Base-by-base conservation (phyloP, 1,284 basidiomycete species). In the Pseudozyma thailandica region DNA sequence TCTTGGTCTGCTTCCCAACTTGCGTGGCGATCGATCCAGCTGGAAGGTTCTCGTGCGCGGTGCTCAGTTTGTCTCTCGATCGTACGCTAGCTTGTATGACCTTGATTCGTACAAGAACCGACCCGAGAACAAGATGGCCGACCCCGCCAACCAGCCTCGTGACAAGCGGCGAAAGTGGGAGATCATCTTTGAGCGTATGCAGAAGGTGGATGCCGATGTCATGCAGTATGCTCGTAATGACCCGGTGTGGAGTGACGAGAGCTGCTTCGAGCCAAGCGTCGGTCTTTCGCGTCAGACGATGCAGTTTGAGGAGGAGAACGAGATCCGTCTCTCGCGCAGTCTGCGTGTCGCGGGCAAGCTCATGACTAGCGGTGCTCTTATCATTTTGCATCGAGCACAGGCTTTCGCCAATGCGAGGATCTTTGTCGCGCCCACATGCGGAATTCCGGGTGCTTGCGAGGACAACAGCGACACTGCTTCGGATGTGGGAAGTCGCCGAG, bases 381-480 rank as follows among this genome's bases (percentile, higher is more conserved):
- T 79, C 56, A 79, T 79, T 38, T 39, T 79, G 21, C 77, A 79
- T 43, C 50, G 77, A 12, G 70, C 75, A 1, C 75, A 77, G 50
- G 77, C 77, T 2, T 79, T 75, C 33, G 75, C 75, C 21, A 77
- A 77, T 37, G 77, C 77, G 18, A 42, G 63, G 25, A 72, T 79
- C 62, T 79, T 79, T 55, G 69, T 79, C 25, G 50, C 54, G 27
- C 75, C 75, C 1, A 74, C 74, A 12, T 79, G 77, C 33, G 75
- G 77, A 8, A 68, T 79, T 27, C 77, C 77, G 12, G 70, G 72
- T 23, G 68, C 72, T 1, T 73, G 61, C 53, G 64, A 66, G 38
- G 63, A 66, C 27, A 47, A 48, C 31, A 61, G 61, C 41, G 70
- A 74, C 30, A 59, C 57, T 13, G 60, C 68, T 8, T 74, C 68